phyloP scores from a whole-genome alignment of 306 rosid species.

The Begonia masoniana region DNA sequence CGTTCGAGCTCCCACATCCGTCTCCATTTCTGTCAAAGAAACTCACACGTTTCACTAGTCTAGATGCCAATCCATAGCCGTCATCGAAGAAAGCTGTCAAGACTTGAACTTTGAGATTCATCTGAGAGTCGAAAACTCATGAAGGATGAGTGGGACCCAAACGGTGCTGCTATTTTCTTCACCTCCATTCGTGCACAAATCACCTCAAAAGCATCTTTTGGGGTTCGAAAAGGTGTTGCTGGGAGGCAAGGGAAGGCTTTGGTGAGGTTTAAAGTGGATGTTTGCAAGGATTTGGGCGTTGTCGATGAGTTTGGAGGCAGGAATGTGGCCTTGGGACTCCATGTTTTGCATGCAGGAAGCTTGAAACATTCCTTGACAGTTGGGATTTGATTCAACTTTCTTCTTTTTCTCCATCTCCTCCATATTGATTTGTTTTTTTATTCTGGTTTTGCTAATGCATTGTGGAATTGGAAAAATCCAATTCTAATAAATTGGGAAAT shows the following conservation, averaged over 20 bases:
- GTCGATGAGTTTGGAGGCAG: conserved; percentile 73
- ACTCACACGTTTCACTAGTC: conserved; percentile 47
- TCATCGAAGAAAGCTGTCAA: conserved; percentile 40
- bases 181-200: conserved; percentile 67
- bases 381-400: conserved; percentile 54
- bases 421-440: neutral
- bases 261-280: no score
- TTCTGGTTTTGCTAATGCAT: neutral
- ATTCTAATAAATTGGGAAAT: conserved; percentile 17
- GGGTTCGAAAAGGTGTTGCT: no score
- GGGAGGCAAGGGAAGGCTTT: no score
- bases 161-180: conserved; percentile 53
- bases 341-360: conserved; percentile 72
- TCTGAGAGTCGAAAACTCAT: conserved; percentile 58
- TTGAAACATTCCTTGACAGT: conserved; percentile 53
- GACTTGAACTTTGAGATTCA: conserved; percentile 52
- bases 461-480: neutral
- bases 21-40: conserved; percentile 49
- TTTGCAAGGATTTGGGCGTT: no score
- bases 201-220: no score
- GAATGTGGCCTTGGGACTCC: conserved; percentile 66
- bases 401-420: neutral
- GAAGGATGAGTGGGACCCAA: conserved; percentile 45
- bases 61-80: conserved; percentile 53
- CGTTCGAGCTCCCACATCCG: conserved; percentile 40